These are phyloP conservation scores for Dionaea muscipula DNA, from an alignment of 179 eudicot genomes.

Conservation along the genomic window DNA sequence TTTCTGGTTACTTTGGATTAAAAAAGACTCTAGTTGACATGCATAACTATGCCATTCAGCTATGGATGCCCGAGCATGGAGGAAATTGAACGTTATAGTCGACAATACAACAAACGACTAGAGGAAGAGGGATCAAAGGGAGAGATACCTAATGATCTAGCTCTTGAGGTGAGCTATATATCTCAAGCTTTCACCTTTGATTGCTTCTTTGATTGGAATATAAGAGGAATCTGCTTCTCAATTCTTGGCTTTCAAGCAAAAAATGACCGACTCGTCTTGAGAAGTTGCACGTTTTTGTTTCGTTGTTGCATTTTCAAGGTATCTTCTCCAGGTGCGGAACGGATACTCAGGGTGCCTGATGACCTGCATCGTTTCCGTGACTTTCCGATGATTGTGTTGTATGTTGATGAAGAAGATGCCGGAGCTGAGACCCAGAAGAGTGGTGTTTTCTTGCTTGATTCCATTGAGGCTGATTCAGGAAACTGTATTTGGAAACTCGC, in stretches of 20 bases:
- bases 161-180: conserved; percentile 46
- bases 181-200: neutral
- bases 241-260: too few relatives aligned
- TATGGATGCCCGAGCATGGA: conserved; percentile 74
- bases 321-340: conserved; percentile 86
- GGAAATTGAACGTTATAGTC: conserved; percentile 53
- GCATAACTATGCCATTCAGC: conserved; percentile 23
- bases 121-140: conserved; percentile 72
- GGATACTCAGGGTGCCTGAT: conserved; percentile 64
- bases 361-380: conserved; percentile 60
- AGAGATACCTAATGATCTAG: conserved; percentile 66
- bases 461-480: conserved; percentile 44
- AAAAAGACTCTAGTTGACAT: neutral
- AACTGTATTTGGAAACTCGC: conserved; percentile 79
- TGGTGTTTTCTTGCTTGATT: conserved; percentile 52
- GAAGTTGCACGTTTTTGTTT: neutral
- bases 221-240: too few relatives aligned
- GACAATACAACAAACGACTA: conserved; percentile 44
- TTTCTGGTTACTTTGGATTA: too few relatives aligned
- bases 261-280: too few relatives aligned
- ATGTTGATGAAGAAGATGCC: conserved; percentile 27
- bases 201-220: neutral
- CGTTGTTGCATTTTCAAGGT: conserved; percentile 37
- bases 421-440: conserved; percentile 30
- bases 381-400: conserved; percentile 63